Evolutionary conservation across 108 stramenopile species (phyloP), one percentile per base, ranked within the genome.

Genomic region (Pseudonitzschia pungens): DNA sequence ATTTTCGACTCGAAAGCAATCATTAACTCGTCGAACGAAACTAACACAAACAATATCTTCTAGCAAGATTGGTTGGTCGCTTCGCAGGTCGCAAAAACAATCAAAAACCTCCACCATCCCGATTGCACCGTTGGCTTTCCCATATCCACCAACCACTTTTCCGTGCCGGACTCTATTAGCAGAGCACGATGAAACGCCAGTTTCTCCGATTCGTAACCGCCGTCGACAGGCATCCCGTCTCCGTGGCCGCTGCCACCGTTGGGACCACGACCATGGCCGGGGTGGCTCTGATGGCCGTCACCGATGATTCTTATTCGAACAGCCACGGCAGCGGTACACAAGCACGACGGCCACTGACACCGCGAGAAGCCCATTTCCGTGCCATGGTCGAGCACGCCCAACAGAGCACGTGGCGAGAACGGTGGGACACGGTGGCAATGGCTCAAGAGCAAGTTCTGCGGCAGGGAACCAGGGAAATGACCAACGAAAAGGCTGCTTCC

Each of bases 321-420:
- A n/a, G 36, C 36, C 45, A 48, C 45, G 45, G 45, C 14, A 1
- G 45, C 18, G 18, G 45, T 48, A 12, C 45, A 48, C 45, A 48
- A 48, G 10, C 48, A 59, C 32, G 28, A 28, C 57, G 43, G 22
- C 70, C 70, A 40, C 69, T 79, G 69, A 73, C 76, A 20, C 20
- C 33, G 45, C 65, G 82, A 31, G 83, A 82, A 43, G 86, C 86
- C 18, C 68, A 72, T 40, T 63, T 86, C 31, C 68, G 68, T 20
- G 86, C 86, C n/a, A 86, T 86, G 86, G 28, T 83, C 4, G 78
- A 83, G 65, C 76, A 83, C 75, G 86, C 86, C 14, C 81, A 79
- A 70, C 41, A 71, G 10, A 83, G 79, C 48, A 76, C 48, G 27
- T 84, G 83, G 86, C 69, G 70, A 27, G 80, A 86, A 15, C 83